Conservation (phyloP, 495 filamentous ascomycete genomes). For the Penicillium subrubescens region DNA sequence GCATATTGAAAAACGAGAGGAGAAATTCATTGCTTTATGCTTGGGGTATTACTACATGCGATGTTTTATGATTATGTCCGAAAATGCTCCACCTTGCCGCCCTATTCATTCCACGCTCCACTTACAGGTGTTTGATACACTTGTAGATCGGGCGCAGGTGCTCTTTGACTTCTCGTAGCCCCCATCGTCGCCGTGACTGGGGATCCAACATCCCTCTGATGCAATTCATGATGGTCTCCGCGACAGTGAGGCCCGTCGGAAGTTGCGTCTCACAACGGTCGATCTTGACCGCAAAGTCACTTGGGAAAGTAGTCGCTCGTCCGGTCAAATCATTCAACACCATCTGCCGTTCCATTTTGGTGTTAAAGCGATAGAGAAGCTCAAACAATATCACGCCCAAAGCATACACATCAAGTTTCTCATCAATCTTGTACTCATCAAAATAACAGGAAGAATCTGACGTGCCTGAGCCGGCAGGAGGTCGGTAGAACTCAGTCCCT, state of each 20-base stretch:
- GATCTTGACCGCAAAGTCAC: slow-evolving; percentile 42
- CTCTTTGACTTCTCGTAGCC: slow-evolving; percentile 35
- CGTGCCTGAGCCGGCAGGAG: slow-evolving; percentile 26
- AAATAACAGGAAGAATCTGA: slow-evolving; percentile 9
- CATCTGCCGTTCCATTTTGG: slow-evolving; percentile 56
- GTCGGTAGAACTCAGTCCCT: slow-evolving; percentile 52
- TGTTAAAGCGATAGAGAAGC: slow-evolving; percentile 50
- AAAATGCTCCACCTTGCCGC: neutral
- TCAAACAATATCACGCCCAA: slow-evolving; percentile 58
- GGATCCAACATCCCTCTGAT: slow-evolving; percentile 51
- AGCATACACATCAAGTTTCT: slow-evolving; percentile 57
- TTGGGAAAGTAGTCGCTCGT: slow-evolving; percentile 31
- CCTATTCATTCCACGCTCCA: neutral
- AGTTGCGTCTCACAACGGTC: slow-evolving; percentile 36
- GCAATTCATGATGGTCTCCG: slow-evolving; percentile 42
- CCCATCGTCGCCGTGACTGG: slow-evolving; percentile 44
- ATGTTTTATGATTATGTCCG: neutral
- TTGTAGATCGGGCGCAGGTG: slow-evolving; percentile 29
- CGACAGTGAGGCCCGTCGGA: slow-evolving; percentile 33
- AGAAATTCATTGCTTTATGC: slow-evolving; percentile 14
- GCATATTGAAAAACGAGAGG: slow-evolving; percentile 5
- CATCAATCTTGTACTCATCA: slow-evolving; percentile 45
- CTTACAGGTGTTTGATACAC: slow-evolving; percentile 18
- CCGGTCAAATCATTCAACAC: slow-evolving; percentile 49
- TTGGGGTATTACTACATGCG: slow-evolving; percentile 11